Conservation (phyloP, 257 asterid genomes). For the Solanum medicagineum region DNA sequence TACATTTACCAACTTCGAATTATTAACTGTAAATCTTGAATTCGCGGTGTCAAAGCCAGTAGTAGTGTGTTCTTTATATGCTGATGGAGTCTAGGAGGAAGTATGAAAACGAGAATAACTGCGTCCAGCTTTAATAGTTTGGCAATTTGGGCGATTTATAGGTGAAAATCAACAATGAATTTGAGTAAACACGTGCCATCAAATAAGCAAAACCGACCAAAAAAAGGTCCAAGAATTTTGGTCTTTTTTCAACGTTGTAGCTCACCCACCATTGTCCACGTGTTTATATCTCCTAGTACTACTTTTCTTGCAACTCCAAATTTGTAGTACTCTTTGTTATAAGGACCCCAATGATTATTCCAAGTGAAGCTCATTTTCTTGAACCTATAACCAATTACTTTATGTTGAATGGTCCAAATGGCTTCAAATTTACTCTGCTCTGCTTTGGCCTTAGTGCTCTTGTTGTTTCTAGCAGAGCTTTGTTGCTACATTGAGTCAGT, state of each 20-base stretch:
- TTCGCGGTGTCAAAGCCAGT: not conserved
- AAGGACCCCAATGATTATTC: conserved; percentile 5
- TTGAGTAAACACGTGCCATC: not conserved
- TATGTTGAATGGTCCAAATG: not conserved
- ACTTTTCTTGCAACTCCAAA: conserved; percentile 4
- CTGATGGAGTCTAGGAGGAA: not conserved
- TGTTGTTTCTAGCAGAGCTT: conserved; percentile 9
- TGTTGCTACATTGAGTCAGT: conserved; percentile 6
- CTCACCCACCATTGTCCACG: conserved; percentile 65
- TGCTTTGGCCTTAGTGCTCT: conserved; percentile 5
- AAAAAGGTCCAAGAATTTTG: not conserved
- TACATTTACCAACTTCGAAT: no score
- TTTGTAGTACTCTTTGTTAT: not conserved
- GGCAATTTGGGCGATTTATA: not conserved
- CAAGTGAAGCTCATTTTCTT: not conserved
- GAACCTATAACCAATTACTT: not conserved
- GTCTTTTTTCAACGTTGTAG: conserved; percentile 51
- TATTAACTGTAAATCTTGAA: not conserved
- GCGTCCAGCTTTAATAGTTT: not conserved
- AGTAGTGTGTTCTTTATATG: not conserved
- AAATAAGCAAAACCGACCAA: not conserved
- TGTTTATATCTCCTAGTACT: conserved; percentile 18
- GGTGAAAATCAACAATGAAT: not conserved
- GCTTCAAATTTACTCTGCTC: not conserved
- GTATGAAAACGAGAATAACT: not conserved